Percentiles rank a stretch among this genome's conserved stretches.
Evolutionary conservation across 805 yeast genomes (phyloP).

Genomic region (Diddensiella caesifluorescens): DNA sequence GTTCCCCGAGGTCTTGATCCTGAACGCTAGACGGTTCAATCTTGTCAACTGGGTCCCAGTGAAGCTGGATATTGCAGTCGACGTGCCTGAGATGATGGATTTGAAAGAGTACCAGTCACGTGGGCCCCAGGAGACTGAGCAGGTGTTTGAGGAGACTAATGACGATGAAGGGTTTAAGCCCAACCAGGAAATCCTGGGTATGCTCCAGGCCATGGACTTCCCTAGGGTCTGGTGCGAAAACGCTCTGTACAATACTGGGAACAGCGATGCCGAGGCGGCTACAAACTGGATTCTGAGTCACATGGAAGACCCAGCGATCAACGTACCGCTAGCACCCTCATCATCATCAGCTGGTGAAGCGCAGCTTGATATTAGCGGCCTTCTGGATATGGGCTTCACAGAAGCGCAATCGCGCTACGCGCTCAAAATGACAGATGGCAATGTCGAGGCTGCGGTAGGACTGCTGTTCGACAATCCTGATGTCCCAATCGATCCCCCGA

Average conservation of each 20-base stretch:
- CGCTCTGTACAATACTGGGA: conserved; percentile 72
- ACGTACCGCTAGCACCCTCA: conserved; percentile 45
- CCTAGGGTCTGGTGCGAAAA: conserved; percentile 56
- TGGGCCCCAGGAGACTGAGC: conserved; percentile 41
- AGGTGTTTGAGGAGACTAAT: conserved; percentile 37
- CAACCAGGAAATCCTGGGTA: conserved; percentile 46
- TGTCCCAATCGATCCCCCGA: conserved; percentile 39
- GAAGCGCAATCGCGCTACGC: conserved; percentile 67
- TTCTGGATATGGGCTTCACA: conserved; percentile 76
- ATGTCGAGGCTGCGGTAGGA: conserved; percentile 74
- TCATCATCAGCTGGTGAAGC: conserved; percentile 10
- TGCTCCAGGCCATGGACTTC: conserved; percentile 82
- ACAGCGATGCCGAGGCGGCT: conserved; percentile 59
- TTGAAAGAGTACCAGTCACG: conserved; percentile 40
- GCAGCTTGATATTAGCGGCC: conserved; percentile 35
- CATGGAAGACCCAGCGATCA: conserved; percentile 78
- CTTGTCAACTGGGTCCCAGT: conserved; percentile 87
- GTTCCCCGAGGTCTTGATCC: conserved; percentile 64
- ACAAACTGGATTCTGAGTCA: conserved; percentile 88
- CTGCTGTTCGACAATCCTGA: conserved; percentile 86
- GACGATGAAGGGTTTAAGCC: conserved; percentile 42
- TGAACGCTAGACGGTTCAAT: conserved; percentile 74
- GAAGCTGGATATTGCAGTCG: conserved; percentile 71
- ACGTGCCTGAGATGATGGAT: conserved; percentile 42
- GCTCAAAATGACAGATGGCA: conserved; percentile 49